Conservation (phyloP, 805 yeast species). For the Jamesozyma spencerorum region DNA sequence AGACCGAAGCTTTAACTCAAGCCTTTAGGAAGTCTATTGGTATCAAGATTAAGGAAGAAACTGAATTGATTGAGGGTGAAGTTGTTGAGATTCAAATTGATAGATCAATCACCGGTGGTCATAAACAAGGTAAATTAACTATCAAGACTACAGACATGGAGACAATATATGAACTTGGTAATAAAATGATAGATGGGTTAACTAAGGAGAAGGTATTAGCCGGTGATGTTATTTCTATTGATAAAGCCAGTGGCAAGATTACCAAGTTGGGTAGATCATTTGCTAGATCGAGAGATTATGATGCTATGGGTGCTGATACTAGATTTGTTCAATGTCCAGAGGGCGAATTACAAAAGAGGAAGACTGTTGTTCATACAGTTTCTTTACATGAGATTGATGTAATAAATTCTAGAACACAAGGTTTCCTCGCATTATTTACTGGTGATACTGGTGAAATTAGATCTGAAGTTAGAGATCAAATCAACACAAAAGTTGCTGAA, state of each 20-base stretch:
- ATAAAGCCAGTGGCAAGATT: constrained; percentile 89
- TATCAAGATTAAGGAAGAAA: constrained; percentile 88
- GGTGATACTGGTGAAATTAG: constrained; percentile 98
- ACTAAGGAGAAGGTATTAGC: constrained; percentile 92
- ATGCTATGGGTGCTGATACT: constrained; percentile 97
- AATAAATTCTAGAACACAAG: constrained; percentile 94
- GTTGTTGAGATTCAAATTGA: constrained; percentile 95
- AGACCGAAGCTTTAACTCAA: constrained; percentile 94
- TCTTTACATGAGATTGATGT: constrained; percentile 96
- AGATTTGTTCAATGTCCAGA: constrained; percentile 97
- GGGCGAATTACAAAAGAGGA: constrained; percentile 94
- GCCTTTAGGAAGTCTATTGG: constrained; percentile 95
- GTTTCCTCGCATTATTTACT: constrained; percentile 87
- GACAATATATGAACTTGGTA: constrained; percentile 90
- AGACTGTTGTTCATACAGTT: constrained; percentile 95
- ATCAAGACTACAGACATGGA: constrained; percentile 98
- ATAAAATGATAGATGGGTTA: constrained; percentile 88
- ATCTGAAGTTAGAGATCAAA: constrained; percentile 91
- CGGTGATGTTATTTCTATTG: constrained; percentile 93
- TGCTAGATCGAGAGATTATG: constrained; percentile 94
- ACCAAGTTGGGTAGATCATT: constrained; percentile 92
- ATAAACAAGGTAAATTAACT: constrained; percentile 94
- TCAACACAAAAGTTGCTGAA: constrained; percentile 92
- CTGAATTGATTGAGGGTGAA: constrained; percentile 97
- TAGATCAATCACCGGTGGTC: constrained; percentile 92